A percentile compares a stretch with the other conserved stretches of the same genome.
phyloP scores from a whole-genome alignment of 352 stramenopile species.

The Phytophthora colocasiae region DNA sequence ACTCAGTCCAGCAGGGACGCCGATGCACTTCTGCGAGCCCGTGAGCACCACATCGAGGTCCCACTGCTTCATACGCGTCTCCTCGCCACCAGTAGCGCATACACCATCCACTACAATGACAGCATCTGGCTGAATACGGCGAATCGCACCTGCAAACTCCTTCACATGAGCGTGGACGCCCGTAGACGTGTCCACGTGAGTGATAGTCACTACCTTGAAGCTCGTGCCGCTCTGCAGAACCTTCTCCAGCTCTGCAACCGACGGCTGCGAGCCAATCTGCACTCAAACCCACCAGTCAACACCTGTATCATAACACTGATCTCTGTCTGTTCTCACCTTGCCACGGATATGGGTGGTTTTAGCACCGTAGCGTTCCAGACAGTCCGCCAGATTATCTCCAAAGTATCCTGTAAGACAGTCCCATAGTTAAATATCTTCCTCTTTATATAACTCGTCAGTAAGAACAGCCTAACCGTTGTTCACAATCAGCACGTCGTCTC shows the following conservation, averaged over 20 bases:
- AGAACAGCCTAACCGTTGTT: slow-evolving; percentile 59
- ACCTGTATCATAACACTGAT: neutral
- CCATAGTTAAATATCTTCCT: neutral
- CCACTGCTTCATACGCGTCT: slow-evolving; percentile 85
- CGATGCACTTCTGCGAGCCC: slow-evolving; percentile 82
- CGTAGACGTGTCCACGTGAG: slow-evolving; percentile 82
- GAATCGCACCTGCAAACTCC: slow-evolving; percentile 61
- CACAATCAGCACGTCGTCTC: slow-evolving; percentile 71
- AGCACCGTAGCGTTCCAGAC: slow-evolving; percentile 73
- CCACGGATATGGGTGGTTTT: slow-evolving; percentile 65
- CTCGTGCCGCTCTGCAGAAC: slow-evolving; percentile 42
- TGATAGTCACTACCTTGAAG: slow-evolving; percentile 82
- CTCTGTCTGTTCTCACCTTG: slow-evolving; percentile 30
- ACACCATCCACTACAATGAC: slow-evolving; percentile 78
- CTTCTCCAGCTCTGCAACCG: slow-evolving; percentile 53
- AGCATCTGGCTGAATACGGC: slow-evolving; percentile 64
- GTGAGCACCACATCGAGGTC: slow-evolving; percentile 83
- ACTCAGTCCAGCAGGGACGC: slow-evolving; percentile 71
- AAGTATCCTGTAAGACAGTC: slow-evolving; percentile 60
- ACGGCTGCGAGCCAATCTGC: slow-evolving; percentile 66
- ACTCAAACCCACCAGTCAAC: slow-evolving; percentile 5
- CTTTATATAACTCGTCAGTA: neutral
- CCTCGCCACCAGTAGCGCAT: slow-evolving; percentile 72
- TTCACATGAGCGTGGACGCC: slow-evolving; percentile 71
- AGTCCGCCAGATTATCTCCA: slow-evolving; percentile 74